Base-by-base conservation (phyloP, 2,329 filamentous ascomycete genomes). In the Zymoseptoria ardabiliae region DNA sequence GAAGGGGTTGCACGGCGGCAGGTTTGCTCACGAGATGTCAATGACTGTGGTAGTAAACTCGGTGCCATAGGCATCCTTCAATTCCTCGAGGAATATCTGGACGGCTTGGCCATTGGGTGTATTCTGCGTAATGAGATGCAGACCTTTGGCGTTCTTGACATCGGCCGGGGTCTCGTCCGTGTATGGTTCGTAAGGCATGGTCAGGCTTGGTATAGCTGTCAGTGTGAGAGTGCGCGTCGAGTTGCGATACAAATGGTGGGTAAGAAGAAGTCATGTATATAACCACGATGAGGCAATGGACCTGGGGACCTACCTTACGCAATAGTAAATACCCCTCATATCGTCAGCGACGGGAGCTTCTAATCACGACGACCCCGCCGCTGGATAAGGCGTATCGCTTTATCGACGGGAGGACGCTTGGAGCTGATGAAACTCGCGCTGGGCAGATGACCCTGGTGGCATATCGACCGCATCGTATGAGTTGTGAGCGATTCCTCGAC, bases 1-100 rank as follows among this genome's bases (percentile, higher is more conserved):
- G 21, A 19, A 25, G 20, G 17, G 28, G 5, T 51, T 11, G 11
- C n/a, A 48, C 35, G 13, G 23, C 22, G 6, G 11, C 52, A 19
- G 21, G 7, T 11, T 30, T 53, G 45, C 57, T 53, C 52, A 59
- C 54, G 68, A 71, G 65, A 81, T 79, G 67, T 81, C 72, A 65
- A 81, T 79, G n/a, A 79, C 54, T 1, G 74, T 78, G 2, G 74
- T 78, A 0, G 74, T 78, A 75, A 76, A 82, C 59, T 79, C 65
- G 1, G 74, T 78, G 51, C 77, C 78, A 66, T 83, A 83, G 28
- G 61, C 63, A 28, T 79, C 77, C 50, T 77, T 77, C 22, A 83
- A 72, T 67, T 83, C 81, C 65, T 83, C 81, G n/a, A 82, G 77
- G 62, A 82, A 71, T 67, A 82, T 81, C 66, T 81, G 78, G 1